Evolutionary conservation across 768 basidiomycete genomes (phyloP).

Genomic region (Russula brevipes): DNA sequence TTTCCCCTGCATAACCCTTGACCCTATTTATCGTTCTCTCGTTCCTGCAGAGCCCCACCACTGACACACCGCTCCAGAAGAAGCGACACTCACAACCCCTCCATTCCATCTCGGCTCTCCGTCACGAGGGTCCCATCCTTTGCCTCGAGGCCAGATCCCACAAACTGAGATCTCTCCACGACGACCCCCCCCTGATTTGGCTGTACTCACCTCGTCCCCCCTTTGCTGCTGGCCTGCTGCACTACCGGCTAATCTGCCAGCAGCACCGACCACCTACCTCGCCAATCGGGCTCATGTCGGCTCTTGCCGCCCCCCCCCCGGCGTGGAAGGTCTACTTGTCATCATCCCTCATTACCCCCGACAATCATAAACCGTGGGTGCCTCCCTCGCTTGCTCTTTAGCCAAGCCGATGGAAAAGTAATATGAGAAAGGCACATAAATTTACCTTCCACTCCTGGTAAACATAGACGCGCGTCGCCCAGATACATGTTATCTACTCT

Average conservation of each 20-base stretch:
- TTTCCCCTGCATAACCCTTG: conserved; percentile 14
- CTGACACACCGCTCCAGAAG: background rate
- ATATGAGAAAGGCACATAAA: background rate
- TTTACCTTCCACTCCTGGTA: background rate
- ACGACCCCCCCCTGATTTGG: conserved; percentile 4
- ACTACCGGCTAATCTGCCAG: background rate
- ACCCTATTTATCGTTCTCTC: conserved; percentile 10
- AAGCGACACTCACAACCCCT: background rate
- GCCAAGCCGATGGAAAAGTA: background rate
- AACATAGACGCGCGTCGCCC: background rate
- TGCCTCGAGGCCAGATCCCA: conserved; percentile 13
- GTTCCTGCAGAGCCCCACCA: conserved; percentile 11
- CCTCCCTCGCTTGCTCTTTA: background rate
- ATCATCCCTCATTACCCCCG: too few species aligned
- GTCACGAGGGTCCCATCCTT: conserved; percentile 4
- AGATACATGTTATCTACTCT: background rate
- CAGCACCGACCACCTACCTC: background rate
- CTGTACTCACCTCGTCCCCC: background rate
- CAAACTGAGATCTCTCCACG: background rate
- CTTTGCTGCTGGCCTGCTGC: background rate
- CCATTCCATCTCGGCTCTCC: background rate
- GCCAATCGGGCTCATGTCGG: background rate
- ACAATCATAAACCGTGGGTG: too few species aligned
- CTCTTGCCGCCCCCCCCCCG: background rate
- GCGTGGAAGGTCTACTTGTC: too few species aligned